Evolutionary conservation across 2,329 filamentous ascomycete species (phyloP), one percentile per base, ranked within the genome.

Genomic region (Lecanicillium sp.): DNA sequence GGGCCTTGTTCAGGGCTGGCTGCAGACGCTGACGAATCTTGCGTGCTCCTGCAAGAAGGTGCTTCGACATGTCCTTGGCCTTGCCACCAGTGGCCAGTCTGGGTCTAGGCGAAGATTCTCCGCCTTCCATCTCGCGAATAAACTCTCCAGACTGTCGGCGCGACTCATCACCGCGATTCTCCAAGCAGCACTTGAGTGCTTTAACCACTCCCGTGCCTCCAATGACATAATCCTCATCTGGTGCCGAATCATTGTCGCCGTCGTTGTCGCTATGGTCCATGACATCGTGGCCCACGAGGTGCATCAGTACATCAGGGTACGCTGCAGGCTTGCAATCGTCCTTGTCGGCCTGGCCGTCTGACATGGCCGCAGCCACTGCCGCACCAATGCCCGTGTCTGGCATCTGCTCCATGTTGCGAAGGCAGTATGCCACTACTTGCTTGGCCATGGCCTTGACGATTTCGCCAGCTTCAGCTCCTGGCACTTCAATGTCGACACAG

Each of bases 121-220:
- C 75, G 33, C 67, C 68, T 45, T 70, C 68, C 3, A 70, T 60
- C 19, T 74, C 74, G 19, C 67, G 65, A 41, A 70, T 61, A 41
- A 76, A 70, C 37, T 75, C 70, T 32, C 63, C 65, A 12, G 70
- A 72, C 34, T 67, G 64, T 36, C 68, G 57, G 45, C 75, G 65
- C 20, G 75, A 75, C 39, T 83, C 80, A 37, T 80, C 73, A 4
- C 60, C 74, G 43, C 85, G 78, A 55, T 94, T 94, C 50, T 87
- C 82, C 35, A 98, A 68, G 52, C 89, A 95, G 51, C 94, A 94
- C 38, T 86, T 81, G 33, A 98, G 69, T 4, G 92, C 92, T 63
- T 95, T 95, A 35, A 94, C 90, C 2, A 98, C 87, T 18, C 90
- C 92, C 1, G 88, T 95, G 13, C 90, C 90, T 15, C 90, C 89